These are phyloP conservation scores for Aegilops longissima DNA, from an alignment of 176 grass and related monocot species.

Conservation along the genomic window DNA sequence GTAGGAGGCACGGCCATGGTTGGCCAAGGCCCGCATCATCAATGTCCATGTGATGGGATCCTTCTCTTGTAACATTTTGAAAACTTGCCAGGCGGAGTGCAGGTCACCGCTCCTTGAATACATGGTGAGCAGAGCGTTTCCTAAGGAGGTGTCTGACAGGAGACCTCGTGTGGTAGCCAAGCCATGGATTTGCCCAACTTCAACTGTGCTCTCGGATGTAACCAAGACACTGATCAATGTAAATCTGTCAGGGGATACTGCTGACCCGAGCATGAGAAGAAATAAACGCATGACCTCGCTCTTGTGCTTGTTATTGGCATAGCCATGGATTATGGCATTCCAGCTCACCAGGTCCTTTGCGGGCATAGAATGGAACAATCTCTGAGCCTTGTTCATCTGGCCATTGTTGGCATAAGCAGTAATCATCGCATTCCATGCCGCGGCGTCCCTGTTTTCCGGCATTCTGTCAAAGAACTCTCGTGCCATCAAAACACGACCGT, in stretches of 20 bases:
- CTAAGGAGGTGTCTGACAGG: conserved; percentile 53
- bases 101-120: conserved; percentile 79
- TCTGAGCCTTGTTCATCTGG: conserved; percentile 37
- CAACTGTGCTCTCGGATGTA: conserved; percentile 23
- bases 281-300: background rate
- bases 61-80: conserved; percentile 42
- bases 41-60: conserved; percentile 77
- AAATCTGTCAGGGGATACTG: background rate
- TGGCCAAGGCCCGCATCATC: conserved; percentile 61
- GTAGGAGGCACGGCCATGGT: conserved; percentile 45
- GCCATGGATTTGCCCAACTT: conserved; percentile 58
- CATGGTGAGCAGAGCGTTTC: conserved; percentile 64
- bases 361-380: conserved; percentile 49
- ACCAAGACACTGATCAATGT: conserved; percentile 30
- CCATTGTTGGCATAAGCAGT: conserved; percentile 48
- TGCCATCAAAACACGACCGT: conserved; percentile 32
- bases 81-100: conserved; percentile 43
- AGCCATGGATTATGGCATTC: conserved; percentile 48
- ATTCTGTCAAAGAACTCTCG: conserved; percentile 52
- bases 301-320: conserved; percentile 15
- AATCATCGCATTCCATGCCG: conserved; percentile 44
- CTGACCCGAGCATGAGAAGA: conserved; percentile 33
- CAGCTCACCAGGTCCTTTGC: conserved; percentile 56
- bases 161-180: conserved; percentile 38
- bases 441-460: conserved; percentile 24